Base-by-base conservation (phyloP, 257 asterid species). In the Nicotiana obtusifolia region DNA sequence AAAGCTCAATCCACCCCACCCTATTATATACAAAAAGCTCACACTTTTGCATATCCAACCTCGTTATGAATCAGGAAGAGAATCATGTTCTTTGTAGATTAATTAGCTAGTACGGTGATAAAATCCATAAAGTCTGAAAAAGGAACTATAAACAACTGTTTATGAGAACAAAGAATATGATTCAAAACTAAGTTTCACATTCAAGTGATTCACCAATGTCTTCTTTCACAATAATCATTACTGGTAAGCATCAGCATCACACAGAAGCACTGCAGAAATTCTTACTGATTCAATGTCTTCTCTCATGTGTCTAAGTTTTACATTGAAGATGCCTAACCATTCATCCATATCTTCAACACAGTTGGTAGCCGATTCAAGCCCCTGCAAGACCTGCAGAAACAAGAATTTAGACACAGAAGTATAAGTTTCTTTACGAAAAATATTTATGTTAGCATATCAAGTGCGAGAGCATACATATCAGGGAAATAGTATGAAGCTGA, bases 271-370 rank as follows among this genome's bases (percentile, higher is more conserved):
- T 8, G 61, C 28, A 81, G 65, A 85, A 83, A 83, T 84, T 69
- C 86, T 77, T 87, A 96, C 99, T 88, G 98, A 93, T 87, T 96
- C 98, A 66, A 96, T 96, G 87, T 96, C 99, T 91, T 96, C 98
- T 88, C 99, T 93, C 99, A 96, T 96, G 90, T 96, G 99, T 86
- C 98, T 90, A 82, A 96, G 92, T 89, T 96, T 96, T 47, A 96
- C 89, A 86, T 96, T 96, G 81, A 96, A 96, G 83, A 96, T 96
- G 87, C 97, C 83, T 86, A 96, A 84, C 99, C 99, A 96, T 86
- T 96, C 97, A 89, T 96, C 99, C 98, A 96, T 90, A 86, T 96
- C 99, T 81, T 96, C 99, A 67, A 94, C 98, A 86, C 97, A 91
- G 86, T 86, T 94, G 73, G 88, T 83, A 57, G 98, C 98, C 17